Base-by-base conservation (phyloP, 352 stramenopile species). In the Albugo candida region DNA sequence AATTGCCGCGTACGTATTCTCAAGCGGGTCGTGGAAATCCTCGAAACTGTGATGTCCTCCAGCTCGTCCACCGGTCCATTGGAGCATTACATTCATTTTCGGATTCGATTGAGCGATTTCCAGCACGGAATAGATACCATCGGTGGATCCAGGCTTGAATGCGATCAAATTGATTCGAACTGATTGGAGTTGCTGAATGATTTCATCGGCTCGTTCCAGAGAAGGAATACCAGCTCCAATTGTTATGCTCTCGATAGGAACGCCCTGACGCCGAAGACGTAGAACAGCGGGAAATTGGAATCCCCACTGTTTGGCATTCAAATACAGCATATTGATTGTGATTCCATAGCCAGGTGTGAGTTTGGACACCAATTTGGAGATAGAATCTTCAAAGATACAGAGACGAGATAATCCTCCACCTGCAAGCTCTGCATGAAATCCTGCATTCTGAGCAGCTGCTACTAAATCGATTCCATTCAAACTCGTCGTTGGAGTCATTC, bases 241-340 rank as follows among this genome's bases (percentile, higher is more conserved):
- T 19, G 81, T 93, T 55, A 92, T 84, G 47, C 73, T 84, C 56
- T 92, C 76, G 43, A 93, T 93, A 8, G 77, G 79, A 21, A 83
- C 51, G 21, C 78, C 79, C 36, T 60, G 70, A 45, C 75, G 75
- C 48, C 74, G 74, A 64, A 92, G 60, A 21, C 83, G 78, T 5
- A 91, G 51, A 24, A 92, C 75, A 70, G 86, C 81, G 12, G 79
- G 79, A 58, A 91, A 92, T 61, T 92, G 81, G 59, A 93, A 92
- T 0, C 64, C 75, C 81, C 78, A 92, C 54, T 88, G 78, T 60
- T 86, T 84, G 14, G 72, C 64, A 59, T 92, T 93, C 36, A 93
- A 42, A 54, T 89, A 92, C n/a, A 93, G 52, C 79, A 93, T 83
- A 61, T 91, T 89, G 49, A 92, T 81, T 21, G 67, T 58, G 42